Evolutionary conservation across 2,329 filamentous ascomycete genomes (phyloP).

Genomic region (Aspergillus sp.): DNA sequence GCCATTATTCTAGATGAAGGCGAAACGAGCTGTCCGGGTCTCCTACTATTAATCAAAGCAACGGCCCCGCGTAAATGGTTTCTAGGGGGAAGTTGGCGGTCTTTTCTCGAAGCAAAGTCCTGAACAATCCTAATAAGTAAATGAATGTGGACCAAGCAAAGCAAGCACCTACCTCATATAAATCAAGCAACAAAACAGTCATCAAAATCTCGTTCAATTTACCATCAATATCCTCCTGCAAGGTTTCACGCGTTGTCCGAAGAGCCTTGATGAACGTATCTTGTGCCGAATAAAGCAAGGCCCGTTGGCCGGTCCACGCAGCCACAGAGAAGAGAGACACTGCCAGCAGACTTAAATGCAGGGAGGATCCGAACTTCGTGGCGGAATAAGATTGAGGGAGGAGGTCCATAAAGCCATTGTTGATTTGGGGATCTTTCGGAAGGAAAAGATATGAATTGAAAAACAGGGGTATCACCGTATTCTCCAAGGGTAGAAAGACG

Average conservation of each 20-base stretch:
- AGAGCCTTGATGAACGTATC: conserved; percentile 17
- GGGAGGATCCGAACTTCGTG: conserved; percentile 11
- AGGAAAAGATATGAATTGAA: conserved; percentile 24
- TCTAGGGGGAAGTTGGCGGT: conserved; percentile 13
- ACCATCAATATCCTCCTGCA: conserved; percentile 11
- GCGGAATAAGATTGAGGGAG: conserved; percentile 16
- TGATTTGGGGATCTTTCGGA: conserved; percentile 17
- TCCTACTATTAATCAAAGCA: conserved; percentile 19
- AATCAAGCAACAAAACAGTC: conserved; percentile 19
- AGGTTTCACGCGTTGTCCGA: conserved; percentile 15
- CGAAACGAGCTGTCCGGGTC: conserved; percentile 8
- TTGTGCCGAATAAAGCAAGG: conserved; percentile 15
- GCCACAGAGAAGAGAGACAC: conserved; percentile 22
- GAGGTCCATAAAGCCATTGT: conserved; percentile 21
- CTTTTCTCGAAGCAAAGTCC: conserved; percentile 20
- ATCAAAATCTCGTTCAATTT: conserved; percentile 17
- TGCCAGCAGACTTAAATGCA: conserved; percentile 17
- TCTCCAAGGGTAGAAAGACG: conserved; percentile 17
- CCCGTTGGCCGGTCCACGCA: conserved; percentile 20
- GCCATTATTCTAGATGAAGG: conserved; percentile 11
- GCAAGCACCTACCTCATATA: conserved; percentile 16
- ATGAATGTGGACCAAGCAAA: not conserved
- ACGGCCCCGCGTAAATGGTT: conserved; percentile 23
- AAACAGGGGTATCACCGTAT: conserved; percentile 19
- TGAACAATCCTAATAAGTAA: conserved; percentile 4